phyloP scores from a whole-genome alignment of 495 filamentous ascomycete species.

The Penicillium turbatum region DNA sequence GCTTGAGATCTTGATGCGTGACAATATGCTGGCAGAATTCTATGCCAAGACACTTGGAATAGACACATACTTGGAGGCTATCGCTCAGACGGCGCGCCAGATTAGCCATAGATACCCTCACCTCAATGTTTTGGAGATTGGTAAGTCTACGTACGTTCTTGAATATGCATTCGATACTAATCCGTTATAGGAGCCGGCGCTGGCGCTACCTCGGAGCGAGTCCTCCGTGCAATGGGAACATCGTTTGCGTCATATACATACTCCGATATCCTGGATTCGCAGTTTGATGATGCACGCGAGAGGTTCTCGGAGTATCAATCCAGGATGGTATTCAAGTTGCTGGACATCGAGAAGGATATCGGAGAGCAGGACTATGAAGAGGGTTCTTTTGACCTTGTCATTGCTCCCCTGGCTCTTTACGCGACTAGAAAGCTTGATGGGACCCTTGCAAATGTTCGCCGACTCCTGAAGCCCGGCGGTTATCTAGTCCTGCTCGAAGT shows the following conservation, averaged over 20 bases:
- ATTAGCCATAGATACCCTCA: slow-evolving; percentile 33
- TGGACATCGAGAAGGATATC: slow-evolving; percentile 41
- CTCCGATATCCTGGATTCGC: slow-evolving; percentile 47
- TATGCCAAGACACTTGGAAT: slow-evolving; percentile 27
- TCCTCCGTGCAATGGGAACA: slow-evolving; percentile 19
- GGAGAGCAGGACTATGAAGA: slow-evolving; percentile 41
- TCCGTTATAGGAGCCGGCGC: slow-evolving; percentile 27
- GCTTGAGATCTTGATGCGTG: slow-evolving; percentile 39
- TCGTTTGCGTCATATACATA: slow-evolving; percentile 41
- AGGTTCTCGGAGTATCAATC: slow-evolving; percentile 14
- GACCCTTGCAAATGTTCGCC: slow-evolving; percentile 24
- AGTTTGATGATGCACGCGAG: slow-evolving; percentile 33
- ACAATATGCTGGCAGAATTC: slow-evolving; percentile 37
- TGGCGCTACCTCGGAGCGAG: slow-evolving; percentile 38
- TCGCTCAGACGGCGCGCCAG: slow-evolving; percentile 24
- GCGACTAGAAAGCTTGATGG: slow-evolving; percentile 23
- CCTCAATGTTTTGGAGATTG: slow-evolving; percentile 36
- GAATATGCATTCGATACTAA: background rate
- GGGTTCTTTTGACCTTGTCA: slow-evolving; percentile 47
- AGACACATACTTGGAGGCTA: slow-evolving; percentile 12
- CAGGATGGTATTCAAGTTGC: slow-evolving; percentile 41
- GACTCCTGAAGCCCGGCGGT: slow-evolving; percentile 52
- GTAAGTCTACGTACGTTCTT: slow-evolving; percentile 4
- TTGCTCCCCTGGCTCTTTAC: slow-evolving; percentile 23
- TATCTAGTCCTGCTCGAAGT: slow-evolving; percentile 47